Evolutionary conservation across 2,329 filamentous ascomycete genomes (phyloP), one percentile per base, ranked within the genome.

Genomic region (Penicillium sp.): DNA sequence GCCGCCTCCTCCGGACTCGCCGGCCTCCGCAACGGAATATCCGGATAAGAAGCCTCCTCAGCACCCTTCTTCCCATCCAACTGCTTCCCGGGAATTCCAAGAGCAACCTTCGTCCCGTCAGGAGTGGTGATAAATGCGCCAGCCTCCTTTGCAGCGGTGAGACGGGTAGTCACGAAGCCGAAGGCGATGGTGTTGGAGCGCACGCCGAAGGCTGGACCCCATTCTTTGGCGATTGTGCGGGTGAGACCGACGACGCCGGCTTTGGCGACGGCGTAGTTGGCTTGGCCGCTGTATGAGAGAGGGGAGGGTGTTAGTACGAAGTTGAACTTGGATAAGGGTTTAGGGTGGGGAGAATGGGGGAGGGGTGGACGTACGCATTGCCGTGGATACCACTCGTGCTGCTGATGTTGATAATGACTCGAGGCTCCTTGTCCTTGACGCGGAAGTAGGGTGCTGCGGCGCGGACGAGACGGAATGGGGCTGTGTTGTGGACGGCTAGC

Each of bases 181-280:
- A 96, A 96, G 4, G 92, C 92, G 56, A 96, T 83, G 15, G 91
- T 92, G 78, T 96, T 96, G 44, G 89, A 86, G 61, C 92, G 84
- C 6, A 96, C 92, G 56, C 92, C 92, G 70, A 93, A 96, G 40
- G 83, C 78, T 0, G 91, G 92, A 0, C 92, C 92, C 93, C 92
- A 96, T 81, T 97, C 89, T 81, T 96, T 96, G 3, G 92, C 92
- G 73, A 96, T 92, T 1, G 92, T 93, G 82, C 95, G 96, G 38
- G 90, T 93, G 61, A 96, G 84, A 6, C 93, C 93, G 12, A 86
- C 86, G 15, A 96, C 87, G 50, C 91, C 93, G 3, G 92, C 91
- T 82, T 96, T 96, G 58, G 91, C 93, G 53, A 93, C 82, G 38
- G 90, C 86, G 78, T 96, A 96, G 83, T 96, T 97, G 70, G 90